Conservation (phyloP, 2,329 filamentous ascomycete species). For the Fusarium miscanthi region DNA sequence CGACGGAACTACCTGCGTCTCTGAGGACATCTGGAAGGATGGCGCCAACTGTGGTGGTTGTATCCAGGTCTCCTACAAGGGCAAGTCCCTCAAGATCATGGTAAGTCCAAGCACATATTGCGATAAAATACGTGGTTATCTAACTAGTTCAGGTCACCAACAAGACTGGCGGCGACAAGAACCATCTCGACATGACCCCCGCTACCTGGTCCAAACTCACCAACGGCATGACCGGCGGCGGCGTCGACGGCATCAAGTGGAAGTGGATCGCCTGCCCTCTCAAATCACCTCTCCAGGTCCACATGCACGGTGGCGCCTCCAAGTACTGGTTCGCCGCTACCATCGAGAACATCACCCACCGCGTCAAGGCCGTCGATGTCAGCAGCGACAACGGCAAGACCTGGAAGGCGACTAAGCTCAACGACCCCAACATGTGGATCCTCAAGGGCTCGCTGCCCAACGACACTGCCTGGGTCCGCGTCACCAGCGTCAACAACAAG, state of each 20-base stretch:
- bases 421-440: slow-evolving; percentile 17
- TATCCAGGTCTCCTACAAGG: slow-evolving; percentile 4
- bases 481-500: slow-evolving; percentile 23
- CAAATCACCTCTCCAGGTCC: slow-evolving; percentile 4
- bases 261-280: slow-evolving; percentile 26
- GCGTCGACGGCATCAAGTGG: slow-evolving; percentile 22
- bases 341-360: slow-evolving; percentile 17
- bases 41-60: slow-evolving; percentile 19
- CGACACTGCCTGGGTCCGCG: slow-evolving; percentile 13
- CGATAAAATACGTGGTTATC: background rate
- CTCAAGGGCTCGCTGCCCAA: slow-evolving; percentile 15
- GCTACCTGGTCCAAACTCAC: slow-evolving; percentile 17
- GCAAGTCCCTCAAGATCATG: slow-evolving; percentile 16
- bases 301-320: slow-evolving; percentile 22
- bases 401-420: background rate
- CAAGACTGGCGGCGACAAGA: slow-evolving; percentile 17
- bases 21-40: slow-evolving; percentile 16
- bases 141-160: slow-evolving; percentile 1
- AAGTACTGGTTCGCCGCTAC: slow-evolving; percentile 26
- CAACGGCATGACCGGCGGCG: slow-evolving; percentile 9
- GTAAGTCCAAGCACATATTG: background rate
- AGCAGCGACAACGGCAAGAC: slow-evolving; percentile 21
- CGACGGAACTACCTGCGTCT: slow-evolving; percentile 12
- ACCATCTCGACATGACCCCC: slow-evolving; percentile 24
- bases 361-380: slow-evolving; percentile 18